Evolutionary conservation across 2,329 filamentous ascomycete species (phyloP).

Genomic region (Lecanicillium sp.): DNA sequence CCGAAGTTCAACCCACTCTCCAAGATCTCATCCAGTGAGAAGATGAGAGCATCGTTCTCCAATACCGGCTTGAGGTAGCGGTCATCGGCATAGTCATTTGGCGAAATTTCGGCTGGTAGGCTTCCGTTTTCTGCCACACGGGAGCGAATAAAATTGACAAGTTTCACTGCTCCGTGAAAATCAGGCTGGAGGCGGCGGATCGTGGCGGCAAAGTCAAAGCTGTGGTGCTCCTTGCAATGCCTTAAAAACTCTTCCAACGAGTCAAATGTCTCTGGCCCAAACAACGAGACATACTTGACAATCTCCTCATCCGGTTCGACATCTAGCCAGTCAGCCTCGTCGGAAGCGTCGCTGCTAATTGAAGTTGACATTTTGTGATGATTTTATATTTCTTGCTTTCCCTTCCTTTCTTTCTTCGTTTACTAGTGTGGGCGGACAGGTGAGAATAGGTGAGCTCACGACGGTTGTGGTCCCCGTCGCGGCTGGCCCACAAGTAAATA

Average conservation of each 20-base stretch:
- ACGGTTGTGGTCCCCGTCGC: too few relatives aligned
- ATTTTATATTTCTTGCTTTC: too few relatives aligned
- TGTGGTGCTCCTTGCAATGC: slow-evolving; percentile 57
- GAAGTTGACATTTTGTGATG: slow-evolving; percentile 17
- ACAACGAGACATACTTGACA: slow-evolving; percentile 56
- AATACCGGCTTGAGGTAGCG: slow-evolving; percentile 75
- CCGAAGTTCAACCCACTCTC: slow-evolving; percentile 30
- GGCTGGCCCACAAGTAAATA: too few relatives aligned
- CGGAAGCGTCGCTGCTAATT: slow-evolving; percentile 20
- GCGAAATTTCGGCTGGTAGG: slow-evolving; percentile 50
- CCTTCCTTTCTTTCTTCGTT: too few relatives aligned
- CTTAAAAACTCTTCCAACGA: slow-evolving; percentile 57
- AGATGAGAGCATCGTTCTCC: slow-evolving; percentile 82
- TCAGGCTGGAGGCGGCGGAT: slow-evolving; percentile 54
- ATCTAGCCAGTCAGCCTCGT: slow-evolving; percentile 44
- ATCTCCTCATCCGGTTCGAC: slow-evolving; percentile 55
- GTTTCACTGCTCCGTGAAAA: slow-evolving; percentile 64
- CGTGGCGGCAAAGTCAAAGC: slow-evolving; percentile 58
- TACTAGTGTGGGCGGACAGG: too few relatives aligned
- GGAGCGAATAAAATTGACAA: slow-evolving; percentile 61
- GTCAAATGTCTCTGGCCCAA: slow-evolving; percentile 58
- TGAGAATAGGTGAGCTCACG: too few relatives aligned
- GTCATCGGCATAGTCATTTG: slow-evolving; percentile 63
- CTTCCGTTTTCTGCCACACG: slow-evolving; percentile 33
- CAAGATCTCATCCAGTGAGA: slow-evolving; percentile 72